These are phyloP conservation scores for Westerdykella ornata DNA, from an alignment of 2,329 filamentous ascomycete species.

Conservation along the genomic window DNA sequence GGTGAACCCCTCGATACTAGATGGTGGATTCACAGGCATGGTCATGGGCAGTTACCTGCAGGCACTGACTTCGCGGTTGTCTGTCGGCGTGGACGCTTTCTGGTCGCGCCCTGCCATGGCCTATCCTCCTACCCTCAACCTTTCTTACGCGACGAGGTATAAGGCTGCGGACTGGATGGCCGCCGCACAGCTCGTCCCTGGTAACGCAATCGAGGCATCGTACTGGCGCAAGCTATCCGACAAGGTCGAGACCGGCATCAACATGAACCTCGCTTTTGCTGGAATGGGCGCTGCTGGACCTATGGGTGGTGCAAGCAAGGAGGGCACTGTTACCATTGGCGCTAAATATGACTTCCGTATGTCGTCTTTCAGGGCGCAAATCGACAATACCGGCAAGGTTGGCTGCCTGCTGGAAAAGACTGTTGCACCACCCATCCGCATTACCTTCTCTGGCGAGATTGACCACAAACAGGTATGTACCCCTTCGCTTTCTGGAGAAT, in stretches of 20 bases:
- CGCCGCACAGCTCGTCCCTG: conserved; percentile 79
- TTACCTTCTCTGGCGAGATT: conserved; percentile 94
- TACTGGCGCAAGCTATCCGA: conserved; percentile 94
- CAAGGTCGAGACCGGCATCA: conserved; percentile 91
- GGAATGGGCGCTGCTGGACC: conserved; percentile 53
- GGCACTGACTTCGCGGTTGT: conserved; percentile 77
- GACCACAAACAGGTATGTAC: conserved; percentile 84
- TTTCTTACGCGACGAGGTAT: conserved; percentile 89
- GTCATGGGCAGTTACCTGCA: conserved; percentile 95
- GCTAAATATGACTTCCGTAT: conserved; percentile 98
- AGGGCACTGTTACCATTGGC: conserved; percentile 84
- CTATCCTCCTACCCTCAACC: conserved; percentile 80
- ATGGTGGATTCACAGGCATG: conserved; percentile 90
- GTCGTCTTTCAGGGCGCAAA: conserved; percentile 88
- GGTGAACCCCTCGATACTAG: conserved; percentile 88
- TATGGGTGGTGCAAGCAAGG: conserved; percentile 67
- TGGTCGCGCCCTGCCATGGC: conserved; percentile 84
- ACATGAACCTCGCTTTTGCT: conserved; percentile 81
- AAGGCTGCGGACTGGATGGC: conserved; percentile 89
- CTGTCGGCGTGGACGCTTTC: conserved; percentile 84
- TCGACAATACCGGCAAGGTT: conserved; percentile 91
- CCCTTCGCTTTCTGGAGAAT: background rate
- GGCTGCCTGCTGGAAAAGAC: conserved; percentile 92
- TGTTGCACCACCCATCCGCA: conserved; percentile 81
- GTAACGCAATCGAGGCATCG: conserved; percentile 79